Base-by-base conservation (phyloP, 345 rosid species). In the Laguncularia racemosa region DNA sequence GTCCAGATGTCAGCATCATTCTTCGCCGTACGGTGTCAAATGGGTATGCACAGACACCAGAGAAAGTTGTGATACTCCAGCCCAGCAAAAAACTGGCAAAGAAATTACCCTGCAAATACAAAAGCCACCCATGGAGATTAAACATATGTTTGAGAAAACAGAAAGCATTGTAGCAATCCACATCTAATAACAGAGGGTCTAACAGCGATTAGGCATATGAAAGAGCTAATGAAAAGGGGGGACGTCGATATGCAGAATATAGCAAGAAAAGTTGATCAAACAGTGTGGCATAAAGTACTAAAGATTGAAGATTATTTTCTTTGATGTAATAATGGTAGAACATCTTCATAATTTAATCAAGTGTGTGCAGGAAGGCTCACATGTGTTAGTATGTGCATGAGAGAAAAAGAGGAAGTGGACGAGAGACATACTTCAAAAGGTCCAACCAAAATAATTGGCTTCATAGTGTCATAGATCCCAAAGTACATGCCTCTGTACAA, bases 1-100 rank as follows among this genome's bases (percentile, higher is more conserved):
- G 84, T 59, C 97, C 97, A 20, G 97, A 90, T 44, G 96, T 93
- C 65, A 90, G 84, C 97, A 90, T 90, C 96, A 93, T 90, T 76
- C 95, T 84, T 68, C 97, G 76, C 40, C 96, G 76, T 58, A 93
- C 16, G 0, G 96, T 89, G 69, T 93, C 96, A 28, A 93, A 87
- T 48, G 99, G 97, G 48, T 93, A 93, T 17, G 97, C 97, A 61
- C 90, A 89, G 47, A 87, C 67, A 21, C 96, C 92, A 1, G 97
- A 89, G 63, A 87, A 65, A 3, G 89, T 81, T 60, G 95, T 90
- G 58, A 90, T 78, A 70, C 96, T 82, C 99, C 99, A 90, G 62
- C 97, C 95, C 71, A 90, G 69, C 50, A 90, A 56, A 77, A 93
- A 93, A 73, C 96, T 89, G 48, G 86, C 89, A 50, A 90, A 62